Evolutionary conservation across 2,329 filamentous ascomycete genomes (phyloP), one percentile per base, ranked within the genome.

Genomic region (Tolypocladium cylindrosporum): DNA sequence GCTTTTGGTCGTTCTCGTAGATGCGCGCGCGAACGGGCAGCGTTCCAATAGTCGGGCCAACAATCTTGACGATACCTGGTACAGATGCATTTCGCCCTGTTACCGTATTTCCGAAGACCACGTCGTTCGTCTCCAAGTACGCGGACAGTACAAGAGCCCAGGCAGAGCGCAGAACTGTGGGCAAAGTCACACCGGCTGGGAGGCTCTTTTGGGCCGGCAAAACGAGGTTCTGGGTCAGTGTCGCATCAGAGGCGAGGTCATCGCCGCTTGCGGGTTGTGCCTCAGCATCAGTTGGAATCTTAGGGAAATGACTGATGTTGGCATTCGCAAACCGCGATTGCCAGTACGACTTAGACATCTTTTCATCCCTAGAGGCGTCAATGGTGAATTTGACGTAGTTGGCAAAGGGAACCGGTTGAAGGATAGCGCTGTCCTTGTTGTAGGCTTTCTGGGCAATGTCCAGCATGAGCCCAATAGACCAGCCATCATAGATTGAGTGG

Each of bases 161-260:
- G 2, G 69, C 68, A 0, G 67, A 66, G 6, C 65, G 63, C 10
- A 70, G 52, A 11, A 67, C 14, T 48, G 61, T 66, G 19, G 68
- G 60, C n/a, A 55, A 41, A n/a, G 53, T 55, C 16, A 55, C 40
- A 4, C 40, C 39, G 19, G 27, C 9, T 19, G n/a, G 16, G 21
- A 55, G 39, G 16, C n/a, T n/a, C 37, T 55, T 16, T 14, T 55
- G 14, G 16, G 53, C 21, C 21, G 52, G 16, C 40, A 40, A 36
- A 3, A 31, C 16, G 2, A 55, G 24, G 3, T 43, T 13, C 14
- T 43, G 53, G 10, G 19, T 36, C 7, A 55, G 19, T 34, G 53
- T 42, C 21, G 53, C 53, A 34, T 55, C 53, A 16, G n/a, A 34
- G 6, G 19, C 31, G 50, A 27, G 1, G 36, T 42, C 24, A 24